Conservation (phyloP, 208 protist species). For the Endotrypanum monterogeii region DNA sequence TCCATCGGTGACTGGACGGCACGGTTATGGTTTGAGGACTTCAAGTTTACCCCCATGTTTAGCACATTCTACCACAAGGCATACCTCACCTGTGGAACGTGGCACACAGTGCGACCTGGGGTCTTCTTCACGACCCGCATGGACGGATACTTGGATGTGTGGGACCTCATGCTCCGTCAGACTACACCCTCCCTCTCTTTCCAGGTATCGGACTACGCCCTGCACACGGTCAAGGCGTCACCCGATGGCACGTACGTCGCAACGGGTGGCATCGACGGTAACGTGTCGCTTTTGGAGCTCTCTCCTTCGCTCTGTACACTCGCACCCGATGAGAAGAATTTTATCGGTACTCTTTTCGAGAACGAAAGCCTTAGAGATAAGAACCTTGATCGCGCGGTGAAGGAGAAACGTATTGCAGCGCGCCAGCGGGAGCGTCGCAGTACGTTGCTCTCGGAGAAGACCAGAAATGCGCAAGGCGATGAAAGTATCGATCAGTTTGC, state of each 20-base stretch:
- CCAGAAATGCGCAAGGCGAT: slow-evolving; percentile 27
- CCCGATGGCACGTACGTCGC: slow-evolving; percentile 87
- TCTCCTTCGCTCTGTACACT: slow-evolving; percentile 85
- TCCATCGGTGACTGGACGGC: slow-evolving; percentile 97
- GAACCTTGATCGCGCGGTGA: slow-evolving; percentile 89
- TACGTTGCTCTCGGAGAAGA: slow-evolving; percentile 54
- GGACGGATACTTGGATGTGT: slow-evolving; percentile 96
- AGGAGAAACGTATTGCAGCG: slow-evolving; percentile 77
- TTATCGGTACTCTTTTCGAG: slow-evolving; percentile 91
- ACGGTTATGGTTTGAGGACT: slow-evolving; percentile 96
- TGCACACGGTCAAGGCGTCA: slow-evolving; percentile 86
- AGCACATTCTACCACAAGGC: slow-evolving; percentile 95
- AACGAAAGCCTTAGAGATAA: slow-evolving; percentile 94
- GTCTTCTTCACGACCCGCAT: slow-evolving; percentile 97
- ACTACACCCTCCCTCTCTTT: slow-evolving; percentile 92
- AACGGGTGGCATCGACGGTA: slow-evolving; percentile 93
- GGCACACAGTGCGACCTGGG: slow-evolving; percentile 93
- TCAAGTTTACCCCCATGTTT: slow-evolving; percentile 94
- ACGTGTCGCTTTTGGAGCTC: slow-evolving; percentile 94
- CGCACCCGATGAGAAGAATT: slow-evolving; percentile 88
- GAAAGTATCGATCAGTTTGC: slow-evolving; percentile 60
- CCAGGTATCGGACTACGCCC: slow-evolving; percentile 90
- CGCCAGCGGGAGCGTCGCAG: slow-evolving; percentile 69
- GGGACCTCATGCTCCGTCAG: slow-evolving; percentile 96
- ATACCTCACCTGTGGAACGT: slow-evolving; percentile 94